Base-by-base conservation (phyloP, 805 yeast species). In the Candida berthetii region DNA sequence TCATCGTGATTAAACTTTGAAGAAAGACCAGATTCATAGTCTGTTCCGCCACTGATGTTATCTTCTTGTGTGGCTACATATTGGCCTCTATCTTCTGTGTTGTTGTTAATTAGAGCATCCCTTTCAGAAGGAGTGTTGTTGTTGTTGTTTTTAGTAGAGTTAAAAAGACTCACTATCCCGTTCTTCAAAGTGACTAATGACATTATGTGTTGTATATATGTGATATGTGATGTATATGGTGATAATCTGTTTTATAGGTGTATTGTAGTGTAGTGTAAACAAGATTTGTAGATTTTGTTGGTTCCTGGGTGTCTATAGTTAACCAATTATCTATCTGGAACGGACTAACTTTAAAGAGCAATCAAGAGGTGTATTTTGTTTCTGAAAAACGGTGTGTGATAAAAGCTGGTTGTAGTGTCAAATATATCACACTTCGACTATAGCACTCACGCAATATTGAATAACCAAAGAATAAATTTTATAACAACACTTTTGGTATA, bases 121-220 rank as follows among this genome's bases (percentile, higher is more conserved):
- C n/a, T 27, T 27, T 27, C 29, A 13, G 29, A 10, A 11, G 29
- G 29, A 27, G 29, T 27, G 38, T 35, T 34, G 14, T 27, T 27
- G 29, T 27, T 27, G 29, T 9, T 13, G 8, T 13, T 13, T 11
- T 5, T 13, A 4, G 35, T 25, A 3, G 45, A 34, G 10, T 42
- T 44, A 10, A 46, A 31, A 13, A 49, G 55, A 14, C 39, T 40
- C 31, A 45, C 48, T 37, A 54, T 48, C 2, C 55, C 50, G 45
- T 55, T 53, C 42, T 55, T 55, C 22, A 55, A 31, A 11, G 58
- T 34, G 25, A 55, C 60, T 16, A 55, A 34, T 17, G 55, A 48
- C 60, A 55, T 54, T 22, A 17, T 45, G 15, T 7, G 14, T 19
- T 20, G 4, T 13, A 16, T 31, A 17, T n/a, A n/a, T n/a, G n/a